Percentiles rank a stretch among this genome's conserved stretches.
phyloP scores from a whole-genome alignment of 202 grass and related monocot genomes.

The Setaria italica region DNA sequence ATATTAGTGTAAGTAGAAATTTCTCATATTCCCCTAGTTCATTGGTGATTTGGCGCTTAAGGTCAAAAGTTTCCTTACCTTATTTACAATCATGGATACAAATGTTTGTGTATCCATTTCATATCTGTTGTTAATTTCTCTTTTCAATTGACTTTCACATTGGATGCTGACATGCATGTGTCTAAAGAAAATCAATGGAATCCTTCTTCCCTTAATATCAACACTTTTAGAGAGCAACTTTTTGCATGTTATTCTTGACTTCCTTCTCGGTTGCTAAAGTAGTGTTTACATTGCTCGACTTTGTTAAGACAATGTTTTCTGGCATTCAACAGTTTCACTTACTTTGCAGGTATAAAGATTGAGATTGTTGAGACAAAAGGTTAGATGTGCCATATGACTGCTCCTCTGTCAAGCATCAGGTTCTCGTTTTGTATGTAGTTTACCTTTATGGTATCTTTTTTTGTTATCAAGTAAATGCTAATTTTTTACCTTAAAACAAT shows the following conservation, averaged over 20 bases:
- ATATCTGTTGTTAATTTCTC: conserved; percentile 17
- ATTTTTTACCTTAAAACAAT: conserved; percentile 21
- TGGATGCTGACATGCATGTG: neutral
- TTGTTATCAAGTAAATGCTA: conserved; percentile 17
- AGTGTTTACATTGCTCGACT: conserved; percentile 22
- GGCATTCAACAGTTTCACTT: conserved; percentile 35
- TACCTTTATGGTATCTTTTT: conserved; percentile 15
- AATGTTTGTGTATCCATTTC: conserved; percentile 3
- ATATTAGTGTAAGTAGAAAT: neutral
- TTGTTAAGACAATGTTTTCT: conserved; percentile 10
- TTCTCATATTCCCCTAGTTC: neutral
- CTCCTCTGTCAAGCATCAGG: conserved; percentile 70
- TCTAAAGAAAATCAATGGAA: neutral
- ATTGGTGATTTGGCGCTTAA: neutral
- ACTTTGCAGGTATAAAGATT: conserved; percentile 77
- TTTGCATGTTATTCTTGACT: conserved; percentile 12
- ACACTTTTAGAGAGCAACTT: neutral
- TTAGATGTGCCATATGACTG: conserved; percentile 70
- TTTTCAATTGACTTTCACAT: neutral
- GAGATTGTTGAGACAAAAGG: conserved; percentile 66
- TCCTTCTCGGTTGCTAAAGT: neutral
- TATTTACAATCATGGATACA: neutral
- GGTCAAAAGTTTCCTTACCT: neutral
- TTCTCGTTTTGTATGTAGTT: conserved; percentile 46
- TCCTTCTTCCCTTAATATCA: conserved; percentile 8